Percentiles rank a stretch among this genome's conserved stretches.
These are phyloP conservation scores for Scedosporium minutisporum DNA, from an alignment of 2,329 filamentous ascomycete species.

Conservation along the genomic window DNA sequence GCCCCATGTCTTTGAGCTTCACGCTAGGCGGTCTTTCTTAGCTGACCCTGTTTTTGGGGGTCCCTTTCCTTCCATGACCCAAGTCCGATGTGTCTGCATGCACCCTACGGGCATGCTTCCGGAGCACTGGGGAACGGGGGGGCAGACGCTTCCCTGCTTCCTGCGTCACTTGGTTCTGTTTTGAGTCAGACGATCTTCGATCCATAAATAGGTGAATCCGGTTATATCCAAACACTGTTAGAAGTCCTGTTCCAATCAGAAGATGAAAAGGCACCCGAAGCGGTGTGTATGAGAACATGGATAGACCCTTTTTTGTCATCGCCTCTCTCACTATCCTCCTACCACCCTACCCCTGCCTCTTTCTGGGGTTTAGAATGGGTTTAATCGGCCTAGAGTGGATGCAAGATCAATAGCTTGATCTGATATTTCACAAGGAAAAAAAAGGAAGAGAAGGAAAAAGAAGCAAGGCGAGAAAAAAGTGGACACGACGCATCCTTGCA, in stretches of 20 bases:
- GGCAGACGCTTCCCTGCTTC: background rate
- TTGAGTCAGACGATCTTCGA: constrained; percentile 4
- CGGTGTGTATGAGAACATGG: constrained; percentile 2
- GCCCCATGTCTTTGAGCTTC: background rate
- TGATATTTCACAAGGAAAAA: background rate
- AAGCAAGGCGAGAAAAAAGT: background rate
- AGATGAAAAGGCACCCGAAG: background rate
- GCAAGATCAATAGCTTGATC: background rate
- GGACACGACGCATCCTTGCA: constrained; percentile 6
- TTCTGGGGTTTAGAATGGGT: background rate
- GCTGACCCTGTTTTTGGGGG: background rate
- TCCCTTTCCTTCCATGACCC: background rate
- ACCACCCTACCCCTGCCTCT: background rate
- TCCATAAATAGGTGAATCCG: background rate
- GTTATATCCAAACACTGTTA: background rate
- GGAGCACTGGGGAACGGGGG: background rate
- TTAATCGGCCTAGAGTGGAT: background rate
- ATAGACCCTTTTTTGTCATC: background rate
- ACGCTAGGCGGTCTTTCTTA: background rate
- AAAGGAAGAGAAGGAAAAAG: background rate
- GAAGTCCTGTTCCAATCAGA: background rate
- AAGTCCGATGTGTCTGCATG: background rate
- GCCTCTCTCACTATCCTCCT: background rate
- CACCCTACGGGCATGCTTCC: background rate
- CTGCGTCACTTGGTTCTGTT: background rate